Evolutionary conservation across 2,329 filamentous ascomycete genomes (phyloP).

Genomic region (Arthrobotrys musiformis): DNA sequence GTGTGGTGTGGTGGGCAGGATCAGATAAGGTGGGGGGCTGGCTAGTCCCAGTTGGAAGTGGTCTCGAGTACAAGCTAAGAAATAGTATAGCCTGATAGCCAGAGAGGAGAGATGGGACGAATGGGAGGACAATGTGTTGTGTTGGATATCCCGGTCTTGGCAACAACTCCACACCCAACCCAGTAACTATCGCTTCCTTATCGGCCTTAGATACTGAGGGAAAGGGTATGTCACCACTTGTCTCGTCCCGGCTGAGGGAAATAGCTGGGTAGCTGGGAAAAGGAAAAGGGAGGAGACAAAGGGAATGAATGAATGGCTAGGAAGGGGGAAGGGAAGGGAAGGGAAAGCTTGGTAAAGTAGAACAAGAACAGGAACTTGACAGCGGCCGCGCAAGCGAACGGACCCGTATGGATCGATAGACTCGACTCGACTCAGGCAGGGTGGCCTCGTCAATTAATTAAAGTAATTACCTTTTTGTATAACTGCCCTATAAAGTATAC

Average conservation of each 20-base stretch:
- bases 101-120: slow-evolving; percentile 21
- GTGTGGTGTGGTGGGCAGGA: slow-evolving; percentile 2
- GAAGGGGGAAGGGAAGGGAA: too few species aligned
- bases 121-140: slow-evolving; percentile 32
- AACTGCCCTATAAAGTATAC: too few species aligned
- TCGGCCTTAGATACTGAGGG: slow-evolving; percentile 23
- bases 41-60: not conserved
- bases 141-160: slow-evolving; percentile 28
- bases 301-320: too few species aligned
- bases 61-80: not conserved
- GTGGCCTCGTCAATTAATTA: too few species aligned
- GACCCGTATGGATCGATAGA: not conserved
- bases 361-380: too few species aligned
- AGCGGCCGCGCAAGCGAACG: slow-evolving; percentile 3
- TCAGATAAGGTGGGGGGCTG: slow-evolving; percentile 21
- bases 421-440: not conserved
- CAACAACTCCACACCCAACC: not conserved
- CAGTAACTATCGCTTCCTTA: slow-evolving; percentile 32
- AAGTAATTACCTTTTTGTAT: too few species aligned
- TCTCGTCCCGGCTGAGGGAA: not conserved
- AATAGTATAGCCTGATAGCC: not conserved
- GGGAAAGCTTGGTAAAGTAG: too few species aligned
- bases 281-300: too few species aligned
- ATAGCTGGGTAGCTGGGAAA: too few species aligned
- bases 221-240: not conserved